Evolutionary conservation across 768 basidiomycete genomes (phyloP).

Genomic region (Mycena pura): DNA sequence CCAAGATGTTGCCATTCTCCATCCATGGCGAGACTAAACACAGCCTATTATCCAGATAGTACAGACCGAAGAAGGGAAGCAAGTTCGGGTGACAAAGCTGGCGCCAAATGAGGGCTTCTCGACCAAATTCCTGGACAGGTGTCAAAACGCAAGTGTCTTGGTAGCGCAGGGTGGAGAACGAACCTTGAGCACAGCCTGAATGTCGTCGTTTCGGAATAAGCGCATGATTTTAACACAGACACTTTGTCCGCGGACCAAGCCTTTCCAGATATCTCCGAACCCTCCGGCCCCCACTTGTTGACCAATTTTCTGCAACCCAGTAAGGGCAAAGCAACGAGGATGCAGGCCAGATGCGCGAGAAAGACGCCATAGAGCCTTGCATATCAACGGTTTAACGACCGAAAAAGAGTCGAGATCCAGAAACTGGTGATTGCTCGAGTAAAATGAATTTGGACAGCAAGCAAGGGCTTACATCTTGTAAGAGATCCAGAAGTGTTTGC

Average conservation of each 20-base stretch:
- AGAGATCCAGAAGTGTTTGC: too few species aligned
- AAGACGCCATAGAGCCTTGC: constrained; percentile 9
- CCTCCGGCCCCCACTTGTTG: constrained; percentile 12
- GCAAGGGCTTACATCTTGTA: too few species aligned
- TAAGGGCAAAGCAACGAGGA: constrained; percentile 8
- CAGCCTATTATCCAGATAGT: constrained; percentile 19
- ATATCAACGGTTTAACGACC: neutral
- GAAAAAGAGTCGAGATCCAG: constrained; percentile 6
- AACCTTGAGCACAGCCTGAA: constrained; percentile 6
- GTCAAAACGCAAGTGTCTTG: neutral
- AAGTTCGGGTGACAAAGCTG: constrained; percentile 29
- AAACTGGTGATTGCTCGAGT: too few species aligned
- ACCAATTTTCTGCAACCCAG: neutral
- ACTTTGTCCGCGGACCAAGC: constrained; percentile 12
- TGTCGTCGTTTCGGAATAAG: neutral
- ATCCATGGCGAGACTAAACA: constrained; percentile 39
- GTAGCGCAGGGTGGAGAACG: neutral
- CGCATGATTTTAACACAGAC: constrained; percentile 26
- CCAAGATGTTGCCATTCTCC: constrained; percentile 33
- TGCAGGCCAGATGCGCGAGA: constrained; percentile 17
- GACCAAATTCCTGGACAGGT: constrained; percentile 1
- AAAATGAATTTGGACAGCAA: too few species aligned
- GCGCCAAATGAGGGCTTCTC: constrained; percentile 30
- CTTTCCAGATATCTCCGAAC: constrained; percentile 22
- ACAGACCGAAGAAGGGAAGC: constrained; percentile 30